A percentile compares a stretch with the other conserved stretches of the same genome.
These are phyloP conservation scores for Cyclotella distinguenda DNA, from an alignment of 108 stramenopile genomes.

Conservation along the genomic window DNA sequence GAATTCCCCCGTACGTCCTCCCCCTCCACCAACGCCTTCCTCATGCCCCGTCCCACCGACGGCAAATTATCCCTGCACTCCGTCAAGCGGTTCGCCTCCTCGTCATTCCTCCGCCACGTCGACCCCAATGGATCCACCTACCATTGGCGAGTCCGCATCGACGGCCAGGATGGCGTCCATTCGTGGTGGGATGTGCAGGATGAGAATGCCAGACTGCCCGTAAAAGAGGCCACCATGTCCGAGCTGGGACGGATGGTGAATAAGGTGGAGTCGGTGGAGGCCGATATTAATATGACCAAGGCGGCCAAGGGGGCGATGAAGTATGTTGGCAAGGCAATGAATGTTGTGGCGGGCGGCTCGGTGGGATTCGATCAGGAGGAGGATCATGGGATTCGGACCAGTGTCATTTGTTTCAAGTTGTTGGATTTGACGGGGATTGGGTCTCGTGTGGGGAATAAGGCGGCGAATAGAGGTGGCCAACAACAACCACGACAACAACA, in stretches of 20 bases:
- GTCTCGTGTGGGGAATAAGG: constrained; percentile 38
- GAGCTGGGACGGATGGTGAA: constrained; percentile 38
- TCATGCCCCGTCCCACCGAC: constrained; percentile 61
- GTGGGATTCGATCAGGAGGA: constrained; percentile 13
- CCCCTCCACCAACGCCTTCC: constrained; percentile 57
- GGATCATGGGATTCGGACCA: constrained; percentile 50
- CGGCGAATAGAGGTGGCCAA: constrained; percentile 4
- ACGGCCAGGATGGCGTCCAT: constrained; percentile 46
- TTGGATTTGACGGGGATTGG: constrained; percentile 67
- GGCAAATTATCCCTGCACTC: constrained; percentile 57
- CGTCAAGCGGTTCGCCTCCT: constrained; percentile 69
- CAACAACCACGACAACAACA: background rate
- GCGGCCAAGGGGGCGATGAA: constrained; percentile 83
- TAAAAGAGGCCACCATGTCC: constrained; percentile 60
- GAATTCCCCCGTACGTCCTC: constrained; percentile 8
- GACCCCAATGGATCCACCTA: constrained; percentile 69
- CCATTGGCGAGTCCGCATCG: constrained; percentile 86
- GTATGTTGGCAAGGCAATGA: constrained; percentile 77
- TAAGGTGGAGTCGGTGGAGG: constrained; percentile 31
- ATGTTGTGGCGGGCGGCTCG: constrained; percentile 46
- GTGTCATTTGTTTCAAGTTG: constrained; percentile 79
- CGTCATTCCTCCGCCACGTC: constrained; percentile 55
- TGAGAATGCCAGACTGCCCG: constrained; percentile 77
- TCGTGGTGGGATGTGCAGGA: constrained; percentile 93
- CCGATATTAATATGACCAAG: too few species aligned